Evolutionary conservation across 78 protist species (phyloP).

Genomic region (Diacronema lutheri): DNA sequence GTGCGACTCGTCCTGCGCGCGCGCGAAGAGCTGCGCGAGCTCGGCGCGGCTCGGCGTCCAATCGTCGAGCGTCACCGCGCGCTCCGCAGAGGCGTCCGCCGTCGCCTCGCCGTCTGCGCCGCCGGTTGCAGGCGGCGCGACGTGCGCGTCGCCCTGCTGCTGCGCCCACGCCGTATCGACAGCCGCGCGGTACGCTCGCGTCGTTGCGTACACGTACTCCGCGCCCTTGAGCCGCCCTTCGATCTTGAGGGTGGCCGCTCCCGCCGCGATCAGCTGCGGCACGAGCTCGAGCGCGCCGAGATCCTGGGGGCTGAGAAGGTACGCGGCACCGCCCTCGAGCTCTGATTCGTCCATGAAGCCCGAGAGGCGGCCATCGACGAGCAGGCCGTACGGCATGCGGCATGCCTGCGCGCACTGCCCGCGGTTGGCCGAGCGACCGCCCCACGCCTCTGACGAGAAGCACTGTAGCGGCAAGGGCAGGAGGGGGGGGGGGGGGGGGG

Average conservation of each 20-base stretch:
- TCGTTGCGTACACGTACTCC: neutral
- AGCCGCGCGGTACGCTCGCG: neutral
- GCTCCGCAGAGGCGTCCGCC: no score
- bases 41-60: neutral
- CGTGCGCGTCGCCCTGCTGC: no score
- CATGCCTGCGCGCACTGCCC: conserved; percentile 49
- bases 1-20: conserved; percentile 15
- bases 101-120: no score
- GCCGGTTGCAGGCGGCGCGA: no score
- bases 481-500: no score
- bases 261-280: conserved; percentile 5
- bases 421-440: conserved; percentile 39
- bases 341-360: neutral
- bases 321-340: neutral
- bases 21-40: conserved; percentile 7
- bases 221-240: conserved; percentile 25
- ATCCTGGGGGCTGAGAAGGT: conserved; percentile 26
- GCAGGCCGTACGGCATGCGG: conserved; percentile 36
- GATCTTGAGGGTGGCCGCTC: conserved; percentile 2
- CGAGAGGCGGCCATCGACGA: conserved; percentile 11
- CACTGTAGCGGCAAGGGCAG: no score
- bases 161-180: conserved; percentile 16
- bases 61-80: no score
- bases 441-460: conserved; percentile 44
- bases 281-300: neutral